Base-by-base conservation (phyloP, 2,329 filamentous ascomycete species). In the Kalaharituber pfeilii region DNA sequence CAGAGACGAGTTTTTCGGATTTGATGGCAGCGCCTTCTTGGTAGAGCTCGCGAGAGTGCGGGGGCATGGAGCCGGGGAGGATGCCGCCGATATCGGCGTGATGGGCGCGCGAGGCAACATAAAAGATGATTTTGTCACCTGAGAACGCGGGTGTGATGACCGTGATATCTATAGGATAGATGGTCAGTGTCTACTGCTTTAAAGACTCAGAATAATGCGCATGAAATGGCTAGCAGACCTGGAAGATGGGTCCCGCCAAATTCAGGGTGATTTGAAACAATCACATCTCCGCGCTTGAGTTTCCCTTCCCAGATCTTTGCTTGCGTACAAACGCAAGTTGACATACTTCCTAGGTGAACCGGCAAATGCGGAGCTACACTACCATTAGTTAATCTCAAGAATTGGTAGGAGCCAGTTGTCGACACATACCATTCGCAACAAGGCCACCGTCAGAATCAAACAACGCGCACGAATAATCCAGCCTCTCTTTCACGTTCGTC, bases 81-180 rank as follows among this genome's bases (percentile, higher is more conserved):
- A 88, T 87, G 7, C 86, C 86, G 9, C 86, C 86, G 59, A 91
- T 89, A 63, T 91, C 84, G 8, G 84, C 84, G 62, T 89, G 84
- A 65, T 91, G 84, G 0, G 84, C 84, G 33, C 84, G 76, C 3
- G 82, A 86, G 0, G 84, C 84, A 1, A 86, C 84, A 58, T 87
- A 89, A 68, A 89, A 89, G 53, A 88, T 74, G 56, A 89, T 87
- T 15, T 81, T 76, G 54, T 82, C 77, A 2, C 80, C 80, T 59
- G 79, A 79, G 67, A 89, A 89, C 0, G 84, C 83, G 0, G 84
- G 84, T 29, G 84, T 88, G 54, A 86, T 75, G 25, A 87, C 80
- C 0, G 84, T 91, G 55, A 91, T 85, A 64, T 91, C 84, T 1
- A 52, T 15, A 24, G 27, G 15, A 24, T 5, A 5, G 44, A n/a